Evolutionary conservation across 495 filamentous ascomycete species (phyloP).

Genomic region (Physcia stellaris): DNA sequence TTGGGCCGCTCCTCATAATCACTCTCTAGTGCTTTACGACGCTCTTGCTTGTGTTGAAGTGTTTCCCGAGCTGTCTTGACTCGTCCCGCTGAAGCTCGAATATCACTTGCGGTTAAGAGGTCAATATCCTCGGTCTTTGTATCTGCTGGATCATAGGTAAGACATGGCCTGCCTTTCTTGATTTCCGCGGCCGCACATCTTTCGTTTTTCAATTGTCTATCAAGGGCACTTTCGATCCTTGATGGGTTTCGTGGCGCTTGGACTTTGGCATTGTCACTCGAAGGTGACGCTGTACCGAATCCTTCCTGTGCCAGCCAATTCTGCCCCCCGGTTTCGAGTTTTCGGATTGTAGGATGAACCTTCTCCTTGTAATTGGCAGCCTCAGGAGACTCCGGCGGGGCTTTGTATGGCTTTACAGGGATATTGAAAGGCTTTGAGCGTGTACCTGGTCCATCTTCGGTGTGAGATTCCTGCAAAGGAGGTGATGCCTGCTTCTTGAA

Average conservation of each 20-base stretch:
- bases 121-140: slow-evolving; percentile 27
- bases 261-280: neutral
- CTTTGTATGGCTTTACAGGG: too few species aligned
- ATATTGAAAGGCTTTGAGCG: too few species aligned
- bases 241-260: neutral
- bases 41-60: slow-evolving; percentile 16
- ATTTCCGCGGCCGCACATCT: neutral
- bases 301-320: slow-evolving; percentile 17
- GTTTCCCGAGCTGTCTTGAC: slow-evolving; percentile 17
- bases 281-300: slow-evolving; percentile 2
- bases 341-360: neutral
- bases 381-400: neutral
- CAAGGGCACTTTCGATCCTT: slow-evolving; percentile 14
- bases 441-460: too few species aligned
- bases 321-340: neutral
- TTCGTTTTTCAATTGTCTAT: slow-evolving; percentile 11
- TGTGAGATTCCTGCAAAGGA: neutral
- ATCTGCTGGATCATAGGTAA: slow-evolving; percentile 9
- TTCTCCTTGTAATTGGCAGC: neutral
- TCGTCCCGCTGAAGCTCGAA: slow-evolving; percentile 28
- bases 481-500: neutral
- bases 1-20: slow-evolving; percentile 13
- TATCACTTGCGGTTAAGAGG: slow-evolving; percentile 32
- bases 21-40: slow-evolving; percentile 19
- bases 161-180: neutral